Evolutionary conservation across 768 basidiomycete species (phyloP).

Genomic region (Rhizopogon vinicolor): DNA sequence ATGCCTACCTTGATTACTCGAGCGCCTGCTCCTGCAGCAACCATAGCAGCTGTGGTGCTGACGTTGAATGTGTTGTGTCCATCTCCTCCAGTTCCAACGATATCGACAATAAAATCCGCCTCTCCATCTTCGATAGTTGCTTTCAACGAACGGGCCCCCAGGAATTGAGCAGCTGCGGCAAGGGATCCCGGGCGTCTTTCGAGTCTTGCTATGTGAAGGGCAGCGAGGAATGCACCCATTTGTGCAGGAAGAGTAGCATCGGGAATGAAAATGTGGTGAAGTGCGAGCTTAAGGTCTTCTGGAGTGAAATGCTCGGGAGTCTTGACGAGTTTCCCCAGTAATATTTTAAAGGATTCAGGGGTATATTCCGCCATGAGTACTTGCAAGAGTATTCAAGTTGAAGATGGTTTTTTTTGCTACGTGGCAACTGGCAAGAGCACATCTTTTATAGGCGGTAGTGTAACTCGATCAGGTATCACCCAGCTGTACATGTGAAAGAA

Average conservation of each 20-base stretch:
- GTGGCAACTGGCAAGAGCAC: background rate
- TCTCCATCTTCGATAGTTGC: constrained; percentile 55
- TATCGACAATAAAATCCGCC: constrained; percentile 63
- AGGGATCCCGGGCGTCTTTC: constrained; percentile 76
- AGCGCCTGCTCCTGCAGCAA: constrained; percentile 92
- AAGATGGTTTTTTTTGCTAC: background rate
- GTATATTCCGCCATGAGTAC: constrained; percentile 21
- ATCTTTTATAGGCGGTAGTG: background rate
- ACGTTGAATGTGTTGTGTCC: constrained; percentile 97
- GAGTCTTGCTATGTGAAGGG: constrained; percentile 73
- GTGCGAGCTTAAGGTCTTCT: constrained; percentile 65
- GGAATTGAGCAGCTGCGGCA: constrained; percentile 71
- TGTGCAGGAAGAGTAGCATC: constrained; percentile 63
- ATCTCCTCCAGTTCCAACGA: constrained; percentile 45
- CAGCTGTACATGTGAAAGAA: no score
- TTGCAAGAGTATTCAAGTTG: background rate
- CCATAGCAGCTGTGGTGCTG: constrained; percentile 88
- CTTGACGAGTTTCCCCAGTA: constrained; percentile 74
- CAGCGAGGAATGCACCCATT: constrained; percentile 87
- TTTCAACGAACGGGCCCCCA: constrained; percentile 63
- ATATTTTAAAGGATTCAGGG: constrained; percentile 63
- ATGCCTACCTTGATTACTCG: constrained; percentile 84
- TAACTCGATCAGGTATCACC: no score
- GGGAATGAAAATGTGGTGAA: constrained; percentile 72
- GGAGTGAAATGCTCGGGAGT: constrained; percentile 80